phyloP scores from a whole-genome alignment of 2,329 filamentous ascomycete genomes.

The Aspergillus quadrilineatus region DNA sequence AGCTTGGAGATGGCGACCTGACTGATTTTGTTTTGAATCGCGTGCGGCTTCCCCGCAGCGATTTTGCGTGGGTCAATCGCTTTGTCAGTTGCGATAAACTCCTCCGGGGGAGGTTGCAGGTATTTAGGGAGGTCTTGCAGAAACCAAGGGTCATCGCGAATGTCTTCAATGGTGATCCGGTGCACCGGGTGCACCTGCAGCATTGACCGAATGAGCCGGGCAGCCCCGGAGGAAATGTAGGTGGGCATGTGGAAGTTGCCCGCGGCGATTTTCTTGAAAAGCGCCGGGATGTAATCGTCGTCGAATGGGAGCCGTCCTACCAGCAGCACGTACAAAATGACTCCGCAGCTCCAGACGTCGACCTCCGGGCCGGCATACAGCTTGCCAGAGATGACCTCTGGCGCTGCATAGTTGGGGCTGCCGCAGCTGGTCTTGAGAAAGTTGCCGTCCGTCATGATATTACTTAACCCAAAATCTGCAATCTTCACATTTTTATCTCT shows the following conservation, averaged over 20 bases:
- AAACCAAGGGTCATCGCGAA: conserved; percentile 93
- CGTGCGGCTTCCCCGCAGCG: conserved; percentile 72
- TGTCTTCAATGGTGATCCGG: conserved; percentile 89
- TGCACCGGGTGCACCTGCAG: conserved; percentile 92
- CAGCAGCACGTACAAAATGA: conserved; percentile 66
- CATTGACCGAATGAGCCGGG: conserved; percentile 79
- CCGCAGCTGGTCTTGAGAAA: conserved; percentile 98
- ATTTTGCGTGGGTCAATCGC: conserved; percentile 81
- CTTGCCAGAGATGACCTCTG: conserved; percentile 97
- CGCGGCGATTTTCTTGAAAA: conserved; percentile 96
- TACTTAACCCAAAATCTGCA: conserved; percentile 96
- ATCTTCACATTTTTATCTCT: conserved; percentile 98
- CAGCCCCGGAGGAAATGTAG: conserved; percentile 82
- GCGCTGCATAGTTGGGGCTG: conserved; percentile 96
- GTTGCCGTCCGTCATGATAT: conserved; percentile 99
- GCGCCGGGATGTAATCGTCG: conserved; percentile 94
- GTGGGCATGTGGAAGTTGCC: conserved; percentile 89
- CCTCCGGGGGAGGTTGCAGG: conserved; percentile 80
- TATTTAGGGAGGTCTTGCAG: conserved; percentile 81
- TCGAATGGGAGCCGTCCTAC: conserved; percentile 81
- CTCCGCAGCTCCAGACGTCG: conserved; percentile 75
- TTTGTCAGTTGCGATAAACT: conserved; percentile 89
- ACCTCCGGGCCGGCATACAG: conserved; percentile 96
- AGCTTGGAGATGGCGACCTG: conserved; percentile 92
- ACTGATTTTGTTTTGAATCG: conserved; percentile 85